Base-by-base conservation (phyloP, 1,139 yeast genomes). In the Yamadazyma taylorii region DNA sequence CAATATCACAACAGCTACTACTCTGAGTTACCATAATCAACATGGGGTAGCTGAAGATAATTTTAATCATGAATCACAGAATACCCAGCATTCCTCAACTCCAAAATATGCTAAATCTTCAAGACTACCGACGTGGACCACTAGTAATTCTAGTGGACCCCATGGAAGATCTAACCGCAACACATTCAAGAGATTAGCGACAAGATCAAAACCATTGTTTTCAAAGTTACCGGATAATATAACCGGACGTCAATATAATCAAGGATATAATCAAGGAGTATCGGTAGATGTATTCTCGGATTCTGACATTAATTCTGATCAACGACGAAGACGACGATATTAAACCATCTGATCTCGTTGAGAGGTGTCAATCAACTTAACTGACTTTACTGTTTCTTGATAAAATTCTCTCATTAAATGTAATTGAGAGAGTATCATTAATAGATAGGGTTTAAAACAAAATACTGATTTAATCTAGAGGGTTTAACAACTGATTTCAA, bases 241-340 rank as follows among this genome's bases (percentile, higher is more conserved):
- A 16, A 16, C 19, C 21, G 21, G 12, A 16, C 30, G 21, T 15
- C 30, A 21, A 15, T 27, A 27, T 27, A 27, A 27, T 16, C 30
- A 17, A 27, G 21, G 30, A 15, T 27, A 27, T 27, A 27, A 27
- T 16, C 30, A 27, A 16, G 30, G 16, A 16, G 30, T 27, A n/a
- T 15, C 30, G 21, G 21, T 27, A 9, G 21, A 21, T 10, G 30
- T 27, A 17, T 27, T 27, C 16, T 8, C 30, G 10, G 6, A 19
- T 5, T 15, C 16, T 12, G 16, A 6, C 30, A 14, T 11, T 7
- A 27, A 27, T 16, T 16, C 30, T 4, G 30, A 27, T 16, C 30
- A 27, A 27, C 30, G 30, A 27, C 30, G 30, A 27, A 27, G 30
- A 27, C 30, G 30, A 27, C 30, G 30, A 27, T 27, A 15, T 12